phyloP scores from a whole-genome alignment of 768 basidiomycete genomes.

The Dentipellis sp. region DNA sequence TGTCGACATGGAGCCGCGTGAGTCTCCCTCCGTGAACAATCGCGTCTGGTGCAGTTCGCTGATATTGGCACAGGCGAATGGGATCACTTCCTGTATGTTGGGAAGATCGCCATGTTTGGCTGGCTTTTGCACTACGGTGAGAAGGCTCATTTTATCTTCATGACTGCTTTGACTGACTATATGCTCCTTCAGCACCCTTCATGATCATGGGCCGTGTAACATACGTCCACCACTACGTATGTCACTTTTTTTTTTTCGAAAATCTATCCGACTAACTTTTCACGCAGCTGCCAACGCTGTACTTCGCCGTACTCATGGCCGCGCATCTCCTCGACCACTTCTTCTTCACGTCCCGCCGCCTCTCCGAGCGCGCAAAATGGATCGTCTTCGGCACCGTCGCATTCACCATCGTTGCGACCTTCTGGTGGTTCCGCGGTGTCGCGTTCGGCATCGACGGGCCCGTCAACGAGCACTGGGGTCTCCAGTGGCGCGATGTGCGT shows the following conservation, averaged over 20 bases:
- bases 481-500: slow-evolving; percentile 65
- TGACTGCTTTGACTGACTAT: neutral
- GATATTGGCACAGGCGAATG: slow-evolving; percentile 54
- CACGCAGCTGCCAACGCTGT: slow-evolving; percentile 82
- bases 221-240: slow-evolving; percentile 91
- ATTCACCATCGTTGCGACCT: slow-evolving; percentile 55
- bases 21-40: slow-evolving; percentile 21
- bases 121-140: slow-evolving; percentile 88
- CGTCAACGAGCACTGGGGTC: slow-evolving; percentile 67
- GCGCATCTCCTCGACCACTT: slow-evolving; percentile 91
- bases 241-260: slow-evolving; percentile 22
- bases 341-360: slow-evolving; percentile 68
- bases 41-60: neutral
- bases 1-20: slow-evolving; percentile 82
- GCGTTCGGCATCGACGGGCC: slow-evolving; percentile 93
- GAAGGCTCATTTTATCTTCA: slow-evolving; percentile 20
- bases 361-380: slow-evolving; percentile 54
- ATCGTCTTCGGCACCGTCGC: slow-evolving; percentile 62
- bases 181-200: slow-evolving; percentile 66
- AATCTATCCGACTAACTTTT: neutral
- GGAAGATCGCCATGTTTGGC: slow-evolving; percentile 84
- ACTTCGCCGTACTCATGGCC: slow-evolving; percentile 89
- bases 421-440: slow-evolving; percentile 92
- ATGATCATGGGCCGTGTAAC: slow-evolving; percentile 97
- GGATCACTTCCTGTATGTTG: slow-evolving; percentile 91